Conservation (phyloP, 768 basidiomycete species). For the Macrolepiota fuliginosa region DNA sequence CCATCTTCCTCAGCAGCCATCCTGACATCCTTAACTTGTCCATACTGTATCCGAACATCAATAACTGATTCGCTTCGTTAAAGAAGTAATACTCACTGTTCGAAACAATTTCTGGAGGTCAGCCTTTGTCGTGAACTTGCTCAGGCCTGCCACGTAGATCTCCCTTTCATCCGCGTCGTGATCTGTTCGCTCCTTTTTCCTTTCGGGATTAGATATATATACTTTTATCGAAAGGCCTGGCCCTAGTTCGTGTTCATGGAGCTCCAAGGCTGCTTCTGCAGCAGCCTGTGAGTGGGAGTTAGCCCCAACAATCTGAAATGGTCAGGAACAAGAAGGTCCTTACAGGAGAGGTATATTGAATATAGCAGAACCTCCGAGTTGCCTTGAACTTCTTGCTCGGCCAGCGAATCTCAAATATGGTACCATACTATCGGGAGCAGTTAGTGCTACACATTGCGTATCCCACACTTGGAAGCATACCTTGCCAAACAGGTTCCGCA, state of each 20-base stretch:
- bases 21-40: slow-evolving; percentile 76
- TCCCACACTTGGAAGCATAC: slow-evolving; percentile 37
- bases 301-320: background rate
- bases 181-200: slow-evolving; percentile 89
- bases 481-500: slow-evolving; percentile 76
- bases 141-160: slow-evolving; percentile 85
- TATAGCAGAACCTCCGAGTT: slow-evolving; percentile 89
- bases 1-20: slow-evolving; percentile 72
- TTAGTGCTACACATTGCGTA: background rate
- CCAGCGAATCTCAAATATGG: slow-evolving; percentile 94
- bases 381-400: slow-evolving; percentile 96
- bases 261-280: slow-evolving; percentile 75
- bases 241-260: slow-evolving; percentile 76
- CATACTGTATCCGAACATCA: slow-evolving; percentile 54
- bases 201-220: slow-evolving; percentile 85
- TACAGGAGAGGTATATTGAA: slow-evolving; percentile 87
- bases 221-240: slow-evolving; percentile 70
- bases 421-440: slow-evolving; percentile 66
- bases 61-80: background rate
- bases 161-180: slow-evolving; percentile 81
- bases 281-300: slow-evolving; percentile 37
- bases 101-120: slow-evolving; percentile 82
- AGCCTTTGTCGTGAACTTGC: slow-evolving; percentile 68
- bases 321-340: slow-evolving; percentile 23
- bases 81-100: slow-evolving; percentile 46